Conservation (phyloP, 2,329 filamentous ascomycete genomes). For the Ophiocordyceps robertsii region DNA sequence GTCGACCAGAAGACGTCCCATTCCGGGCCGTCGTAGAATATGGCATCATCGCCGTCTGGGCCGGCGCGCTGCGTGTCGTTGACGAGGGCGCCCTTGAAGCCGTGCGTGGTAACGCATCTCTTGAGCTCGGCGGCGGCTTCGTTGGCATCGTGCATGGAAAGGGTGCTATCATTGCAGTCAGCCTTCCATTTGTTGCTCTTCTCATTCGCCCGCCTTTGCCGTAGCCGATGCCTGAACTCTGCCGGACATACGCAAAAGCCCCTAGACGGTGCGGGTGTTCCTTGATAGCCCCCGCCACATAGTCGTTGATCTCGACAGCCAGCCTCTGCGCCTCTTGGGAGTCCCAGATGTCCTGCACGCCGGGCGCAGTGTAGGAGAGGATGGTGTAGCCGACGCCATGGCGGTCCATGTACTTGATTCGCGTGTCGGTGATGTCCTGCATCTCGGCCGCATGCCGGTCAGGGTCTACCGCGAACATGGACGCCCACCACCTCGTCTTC, state of each 20-base stretch:
- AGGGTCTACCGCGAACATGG: conserved; percentile 43
- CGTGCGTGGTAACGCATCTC: conserved; percentile 39
- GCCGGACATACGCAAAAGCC: conserved; percentile 27
- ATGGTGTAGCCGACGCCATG: conserved; percentile 35
- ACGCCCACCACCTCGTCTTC: conserved; percentile 47
- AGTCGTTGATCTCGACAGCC: conserved; percentile 29
- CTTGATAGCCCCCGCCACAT: conserved; percentile 23
- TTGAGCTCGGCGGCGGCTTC: conserved; percentile 35
- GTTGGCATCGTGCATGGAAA: conserved; percentile 39
- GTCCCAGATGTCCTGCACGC: conserved; percentile 31
- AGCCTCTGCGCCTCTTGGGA: conserved; percentile 24
- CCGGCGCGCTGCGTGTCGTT: conserved; percentile 49
- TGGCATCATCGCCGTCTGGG: conserved; percentile 41
- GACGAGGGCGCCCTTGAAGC: conserved; percentile 50
- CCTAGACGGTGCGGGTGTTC: conserved; percentile 25
- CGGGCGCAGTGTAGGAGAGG: conserved; percentile 33
- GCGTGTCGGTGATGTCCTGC: conserved; percentile 23
- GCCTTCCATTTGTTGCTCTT: background rate
- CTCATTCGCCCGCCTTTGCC: too few relatives aligned
- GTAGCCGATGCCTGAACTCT: background rate
- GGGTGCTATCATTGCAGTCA: conserved; percentile 14
- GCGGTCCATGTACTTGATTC: conserved; percentile 29
- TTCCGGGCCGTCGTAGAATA: conserved; percentile 49
- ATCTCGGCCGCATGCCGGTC: conserved; percentile 45
- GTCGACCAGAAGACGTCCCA: conserved; percentile 51